Base-by-base conservation (phyloP, 2,329 filamentous ascomycete species). In the Hypoxylon sp. region DNA sequence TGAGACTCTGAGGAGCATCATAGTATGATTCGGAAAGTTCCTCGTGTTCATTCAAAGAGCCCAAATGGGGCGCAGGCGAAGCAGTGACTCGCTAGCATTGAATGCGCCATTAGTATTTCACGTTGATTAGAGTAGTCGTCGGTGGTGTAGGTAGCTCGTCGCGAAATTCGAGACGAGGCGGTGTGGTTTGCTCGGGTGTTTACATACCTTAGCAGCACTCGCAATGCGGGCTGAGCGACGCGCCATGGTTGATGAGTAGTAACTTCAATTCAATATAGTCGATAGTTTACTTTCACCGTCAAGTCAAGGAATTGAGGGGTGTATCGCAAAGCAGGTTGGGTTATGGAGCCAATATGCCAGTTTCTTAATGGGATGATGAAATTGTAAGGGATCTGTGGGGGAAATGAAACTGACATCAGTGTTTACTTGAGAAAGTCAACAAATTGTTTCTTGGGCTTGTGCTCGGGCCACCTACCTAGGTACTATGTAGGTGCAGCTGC, bases 201-300 rank as follows among this genome's bases (percentile, higher is more conserved):
- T 62, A 69, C 75, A 68, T 71, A 80, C 79, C 76, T 77, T 77
- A 47, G 74, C 71, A 60, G 72, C 67, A 68, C 78, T 80, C 60
- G 79, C 79, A 65, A 81, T 70, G 68, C 79, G 79, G 72, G 79
- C 78, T 55, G 80, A 81, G 57, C 79, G 80, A 72, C 80, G 79
- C 64, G 76, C 71, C 76, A 78, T 79, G 55, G 32, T 74, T 65
- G 59, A 55, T 17, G 62, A 59, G 28, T 56, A 56, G 56, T 32
- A 55, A 52, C 46, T 57, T 64, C 53, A 60, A 10, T 34, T 47
- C 10, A n/a, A 37, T 32, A 15, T 15, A 19, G 46, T 4, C 24
- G 7, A 17, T 17, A 17, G 2, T 47, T 41, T 41, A 19, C 5
- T 41, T 5, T 49, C 19, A 54, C 46, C 28, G 8, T 58, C 19